Base-by-base conservation (phyloP, 1,139 yeast species). In the Zygosaccharomyces sapae region DNA sequence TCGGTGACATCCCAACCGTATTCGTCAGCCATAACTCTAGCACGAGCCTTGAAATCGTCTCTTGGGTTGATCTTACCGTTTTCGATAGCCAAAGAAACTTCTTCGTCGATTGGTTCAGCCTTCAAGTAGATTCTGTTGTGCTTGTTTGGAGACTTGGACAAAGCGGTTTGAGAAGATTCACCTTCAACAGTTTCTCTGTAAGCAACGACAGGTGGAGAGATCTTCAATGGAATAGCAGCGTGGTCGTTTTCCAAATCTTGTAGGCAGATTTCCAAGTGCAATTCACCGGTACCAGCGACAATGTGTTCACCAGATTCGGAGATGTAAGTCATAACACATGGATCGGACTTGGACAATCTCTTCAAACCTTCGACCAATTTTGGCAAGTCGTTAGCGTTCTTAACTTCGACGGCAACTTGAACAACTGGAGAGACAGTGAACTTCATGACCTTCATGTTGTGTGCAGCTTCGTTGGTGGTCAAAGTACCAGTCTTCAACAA, bases 401-500 rank as follows among this genome's bases (percentile, higher is more conserved):
- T 92, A 71, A 92, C 97, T 77, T 92, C 97, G 72, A 92, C 98
- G 70, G 97, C 97, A 69, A 92, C 97, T 81, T 89, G 87, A 68
- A 92, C 98, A 79, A 92, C 97, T 70, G 98, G 98, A 57, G 97
- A 92, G 73, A 92, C 98, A 72, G 97, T 88, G 95, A 92, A 92
- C 78, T 90, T 92, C 98, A 92, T 92, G 70, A 92, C 97, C 88
- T 88, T 89, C 89, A 92, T 80, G 94, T 92, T 92, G 94, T 92
- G 97, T 65, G 98, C 88, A 66, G 88, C 75, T 74, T 92, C 98
- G 70, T 77, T 78, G 73, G 97, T 92, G 79, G 98, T 92, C 71
- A 92, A 80, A 70, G 98, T 92, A 88, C 98, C 98, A 68, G 96
- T 87, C 81, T 92, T 92, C 77, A 92, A 86, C 79, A 92, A 85